Percentiles rank a stretch among this genome's conserved stretches.
Conservation (phyloP, 2,329 filamentous ascomycete species). For the Cladophialophora carrionii region DNA sequence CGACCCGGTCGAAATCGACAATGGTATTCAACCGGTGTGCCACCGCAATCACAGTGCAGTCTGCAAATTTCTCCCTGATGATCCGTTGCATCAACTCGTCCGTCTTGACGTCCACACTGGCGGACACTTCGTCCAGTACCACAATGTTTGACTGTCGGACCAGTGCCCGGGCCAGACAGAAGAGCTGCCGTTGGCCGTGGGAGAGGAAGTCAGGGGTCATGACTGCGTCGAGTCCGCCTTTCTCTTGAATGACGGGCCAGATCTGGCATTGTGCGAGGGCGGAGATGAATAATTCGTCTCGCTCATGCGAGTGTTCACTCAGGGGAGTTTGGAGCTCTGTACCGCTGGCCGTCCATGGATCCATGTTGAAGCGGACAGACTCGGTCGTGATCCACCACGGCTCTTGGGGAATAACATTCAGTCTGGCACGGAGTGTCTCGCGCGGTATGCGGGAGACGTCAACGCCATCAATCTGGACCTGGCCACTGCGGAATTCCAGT, state of each 20-base stretch:
- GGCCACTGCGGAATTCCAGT: constrained; percentile 39
- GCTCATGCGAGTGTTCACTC: background rate
- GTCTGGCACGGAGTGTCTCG: constrained; percentile 35
- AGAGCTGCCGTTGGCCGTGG: constrained; percentile 66
- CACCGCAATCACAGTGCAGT: constrained; percentile 63
- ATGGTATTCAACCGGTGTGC: constrained; percentile 64
- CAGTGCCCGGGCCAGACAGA: constrained; percentile 64
- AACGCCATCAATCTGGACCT: constrained; percentile 39
- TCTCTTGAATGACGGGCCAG: constrained; percentile 44
- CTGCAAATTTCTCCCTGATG: constrained; percentile 57
- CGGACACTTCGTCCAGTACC: constrained; percentile 49
- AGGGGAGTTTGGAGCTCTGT: background rate
- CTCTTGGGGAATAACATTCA: constrained; percentile 42
- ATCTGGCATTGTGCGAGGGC: constrained; percentile 47
- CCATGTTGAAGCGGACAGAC: constrained; percentile 43
- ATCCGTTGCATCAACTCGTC: constrained; percentile 62
- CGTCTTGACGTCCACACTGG: constrained; percentile 61
- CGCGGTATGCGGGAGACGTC: constrained; percentile 37
- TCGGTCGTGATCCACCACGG: constrained; percentile 38
- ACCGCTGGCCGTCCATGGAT: constrained; percentile 41
- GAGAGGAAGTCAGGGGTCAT: constrained; percentile 57
- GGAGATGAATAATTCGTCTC: constrained; percentile 44
- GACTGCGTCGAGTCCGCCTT: constrained; percentile 47
- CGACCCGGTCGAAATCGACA: constrained; percentile 62
- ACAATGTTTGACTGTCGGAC: constrained; percentile 53